A percentile compares a stretch with the other conserved stretches of the same genome.
Evolutionary conservation across 176 grass and related monocot genomes (phyloP).

Genomic region (Poa pratensis): DNA sequence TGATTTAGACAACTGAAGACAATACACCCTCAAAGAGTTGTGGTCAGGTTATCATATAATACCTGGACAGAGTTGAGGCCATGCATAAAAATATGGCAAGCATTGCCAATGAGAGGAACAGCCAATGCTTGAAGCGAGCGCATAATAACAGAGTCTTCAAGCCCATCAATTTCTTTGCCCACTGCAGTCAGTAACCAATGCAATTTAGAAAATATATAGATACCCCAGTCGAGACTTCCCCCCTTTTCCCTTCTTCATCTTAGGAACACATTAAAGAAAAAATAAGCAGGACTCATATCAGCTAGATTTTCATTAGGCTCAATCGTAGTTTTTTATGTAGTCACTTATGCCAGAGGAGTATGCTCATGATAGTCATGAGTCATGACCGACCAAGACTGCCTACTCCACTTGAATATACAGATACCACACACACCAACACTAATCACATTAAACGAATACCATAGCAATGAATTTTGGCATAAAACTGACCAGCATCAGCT

Average conservation of each 20-base stretch:
- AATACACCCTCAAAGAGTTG: background rate
- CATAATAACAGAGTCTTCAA: conserved; percentile 73
- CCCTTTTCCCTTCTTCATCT: background rate
- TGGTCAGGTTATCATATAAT: conserved; percentile 22
- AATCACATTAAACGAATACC: background rate
- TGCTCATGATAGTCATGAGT: background rate
- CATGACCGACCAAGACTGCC: background rate
- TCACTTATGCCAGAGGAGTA: background rate
- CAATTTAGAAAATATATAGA: background rate
- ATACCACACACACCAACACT: background rate
- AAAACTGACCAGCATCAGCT: background rate
- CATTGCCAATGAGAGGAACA: conserved; percentile 83
- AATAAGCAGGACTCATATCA: background rate
- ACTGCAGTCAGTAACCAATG: conserved; percentile 48
- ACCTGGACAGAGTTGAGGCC: conserved; percentile 93
- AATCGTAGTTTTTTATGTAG: background rate
- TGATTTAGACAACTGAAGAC: conserved; percentile 36
- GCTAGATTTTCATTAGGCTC: background rate
- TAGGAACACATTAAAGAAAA: background rate
- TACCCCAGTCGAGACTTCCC: background rate
- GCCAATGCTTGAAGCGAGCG: conserved; percentile 77
- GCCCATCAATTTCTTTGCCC: conserved; percentile 59
- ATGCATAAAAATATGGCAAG: conserved; percentile 96
- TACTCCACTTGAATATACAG: background rate
- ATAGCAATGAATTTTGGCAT: background rate